These are phyloP conservation scores for Malus hybrid DNA, from an alignment of 331 rosid genomes.

Conservation along the genomic window DNA sequence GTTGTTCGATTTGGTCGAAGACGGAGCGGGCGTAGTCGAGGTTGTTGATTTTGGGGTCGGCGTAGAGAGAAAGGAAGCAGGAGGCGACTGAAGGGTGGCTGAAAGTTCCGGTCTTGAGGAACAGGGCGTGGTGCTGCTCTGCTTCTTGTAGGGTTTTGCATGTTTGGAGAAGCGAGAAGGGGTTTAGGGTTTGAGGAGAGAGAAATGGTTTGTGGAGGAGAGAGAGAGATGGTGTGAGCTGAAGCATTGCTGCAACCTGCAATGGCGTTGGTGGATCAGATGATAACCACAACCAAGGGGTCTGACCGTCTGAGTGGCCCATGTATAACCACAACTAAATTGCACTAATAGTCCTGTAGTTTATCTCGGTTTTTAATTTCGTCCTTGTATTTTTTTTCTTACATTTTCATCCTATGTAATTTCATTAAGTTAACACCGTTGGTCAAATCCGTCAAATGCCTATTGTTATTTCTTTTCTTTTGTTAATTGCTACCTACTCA, in stretches of 20 bases:
- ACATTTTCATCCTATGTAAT: neutral
- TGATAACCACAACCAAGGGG: too few species aligned
- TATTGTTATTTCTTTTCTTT: neutral
- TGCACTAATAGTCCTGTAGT: neutral
- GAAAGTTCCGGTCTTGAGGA: conserved; percentile 37
- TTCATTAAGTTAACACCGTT: neutral
- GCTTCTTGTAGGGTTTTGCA: conserved; percentile 24
- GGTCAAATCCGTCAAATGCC: neutral
- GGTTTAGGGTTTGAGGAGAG: conserved; percentile 7
- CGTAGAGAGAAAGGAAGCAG: conserved; percentile 43
- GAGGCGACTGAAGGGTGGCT: conserved; percentile 29
- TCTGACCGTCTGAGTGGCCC: neutral
- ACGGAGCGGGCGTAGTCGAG: conserved; percentile 40
- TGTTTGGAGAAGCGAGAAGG: conserved; percentile 13
- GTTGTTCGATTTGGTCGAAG: conserved; percentile 23
- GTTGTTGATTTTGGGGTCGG: conserved; percentile 36
- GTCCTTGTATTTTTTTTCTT: too few species aligned
- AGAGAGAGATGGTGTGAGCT: conserved; percentile 13
- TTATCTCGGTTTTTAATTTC: too few species aligned
- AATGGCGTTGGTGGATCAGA: neutral
- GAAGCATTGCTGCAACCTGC: conserved; percentile 10
- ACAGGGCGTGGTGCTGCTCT: conserved; percentile 33
- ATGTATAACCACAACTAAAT: neutral
- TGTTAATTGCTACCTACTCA: neutral
- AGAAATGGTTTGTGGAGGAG: conserved; percentile 1